These are phyloP conservation scores for Noccaea bulbosa DNA, from an alignment of 345 rosid genomes.

Conservation along the genomic window DNA sequence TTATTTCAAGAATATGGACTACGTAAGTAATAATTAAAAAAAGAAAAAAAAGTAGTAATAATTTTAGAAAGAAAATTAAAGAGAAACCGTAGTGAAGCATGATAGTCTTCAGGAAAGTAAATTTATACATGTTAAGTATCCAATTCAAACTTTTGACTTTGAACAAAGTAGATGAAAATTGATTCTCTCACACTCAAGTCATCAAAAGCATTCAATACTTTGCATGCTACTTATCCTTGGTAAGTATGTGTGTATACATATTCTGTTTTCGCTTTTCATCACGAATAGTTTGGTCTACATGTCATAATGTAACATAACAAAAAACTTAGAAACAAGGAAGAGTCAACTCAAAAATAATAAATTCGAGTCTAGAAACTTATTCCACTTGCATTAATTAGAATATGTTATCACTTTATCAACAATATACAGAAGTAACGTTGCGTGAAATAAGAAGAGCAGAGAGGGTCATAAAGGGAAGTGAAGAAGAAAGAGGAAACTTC, in stretches of 20 bases:
- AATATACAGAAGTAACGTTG: slow-evolving; percentile 1
- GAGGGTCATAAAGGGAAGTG: not conserved
- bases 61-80: not conserved
- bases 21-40: not conserved
- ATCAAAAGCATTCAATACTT: not conserved
- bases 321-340: not conserved
- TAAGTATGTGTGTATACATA: not conserved
- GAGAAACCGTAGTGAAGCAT: not conserved
- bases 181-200: slow-evolving; percentile 2
- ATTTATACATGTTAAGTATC: slow-evolving; percentile 15
- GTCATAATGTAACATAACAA: slow-evolving; percentile 6
- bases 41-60: not conserved
- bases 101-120: not conserved
- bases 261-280: not conserved
- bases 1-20: not conserved
- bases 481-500: slow-evolving; percentile 47
- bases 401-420: slow-evolving; percentile 22
- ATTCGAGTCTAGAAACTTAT: slow-evolving; percentile 14
- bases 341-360: slow-evolving; percentile 17
- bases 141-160: slow-evolving; percentile 28
- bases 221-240: not conserved
- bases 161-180: not conserved
- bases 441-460: not conserved
- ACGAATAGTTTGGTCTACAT: not conserved
- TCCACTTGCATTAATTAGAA: slow-evolving; percentile 33